Conservation (phyloP, 2,329 filamentous ascomycete species). For the Achaetomium macrosporum region DNA sequence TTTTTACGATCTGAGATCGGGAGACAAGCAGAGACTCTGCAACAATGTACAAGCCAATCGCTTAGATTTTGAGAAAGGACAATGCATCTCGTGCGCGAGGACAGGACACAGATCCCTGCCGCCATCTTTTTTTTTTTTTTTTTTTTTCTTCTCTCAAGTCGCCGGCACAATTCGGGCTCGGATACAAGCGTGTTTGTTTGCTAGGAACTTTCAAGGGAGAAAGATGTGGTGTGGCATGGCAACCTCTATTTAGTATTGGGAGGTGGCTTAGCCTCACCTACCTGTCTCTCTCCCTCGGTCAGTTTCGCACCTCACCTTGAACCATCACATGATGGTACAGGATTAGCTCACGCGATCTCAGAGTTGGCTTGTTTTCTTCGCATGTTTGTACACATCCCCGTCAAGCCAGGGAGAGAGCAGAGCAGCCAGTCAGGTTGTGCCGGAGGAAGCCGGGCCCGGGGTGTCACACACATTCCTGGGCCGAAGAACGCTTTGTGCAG, state of each 20-base stretch:
- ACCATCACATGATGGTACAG: slow-evolving; percentile 5
- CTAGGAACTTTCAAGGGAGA: not conserved
- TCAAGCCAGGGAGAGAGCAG: slow-evolving; percentile 3
- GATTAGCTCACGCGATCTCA: not conserved
- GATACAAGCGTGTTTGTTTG: slow-evolving; percentile 3
- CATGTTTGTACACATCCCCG: slow-evolving; percentile 8
- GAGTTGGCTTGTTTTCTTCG: not conserved
- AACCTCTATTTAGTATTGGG: slow-evolving; percentile 3
- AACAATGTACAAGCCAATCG: slow-evolving; percentile 14
- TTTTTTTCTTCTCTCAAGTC: not conserved
- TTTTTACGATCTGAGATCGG: not conserved
- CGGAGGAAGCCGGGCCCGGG: slow-evolving; percentile 11
- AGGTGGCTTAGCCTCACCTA: slow-evolving; percentile 4
- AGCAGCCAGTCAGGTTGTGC: not conserved
- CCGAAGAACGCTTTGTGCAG: slow-evolving; percentile 6
- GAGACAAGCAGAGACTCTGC: not conserved
- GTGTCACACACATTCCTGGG: slow-evolving; percentile 14
- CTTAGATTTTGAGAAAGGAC: not conserved
- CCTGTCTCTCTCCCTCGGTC: not conserved
- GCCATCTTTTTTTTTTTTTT: not conserved
- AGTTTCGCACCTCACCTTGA: not conserved
- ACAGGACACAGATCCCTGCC: not conserved
- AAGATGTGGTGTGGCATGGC: not conserved
- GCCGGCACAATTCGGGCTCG: not conserved
- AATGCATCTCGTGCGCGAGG: not conserved